Evolutionary conservation across 352 stramenopile genomes (phyloP), one percentile per base, ranked within the genome.

Genomic region (Phytopythium boreale): DNA sequence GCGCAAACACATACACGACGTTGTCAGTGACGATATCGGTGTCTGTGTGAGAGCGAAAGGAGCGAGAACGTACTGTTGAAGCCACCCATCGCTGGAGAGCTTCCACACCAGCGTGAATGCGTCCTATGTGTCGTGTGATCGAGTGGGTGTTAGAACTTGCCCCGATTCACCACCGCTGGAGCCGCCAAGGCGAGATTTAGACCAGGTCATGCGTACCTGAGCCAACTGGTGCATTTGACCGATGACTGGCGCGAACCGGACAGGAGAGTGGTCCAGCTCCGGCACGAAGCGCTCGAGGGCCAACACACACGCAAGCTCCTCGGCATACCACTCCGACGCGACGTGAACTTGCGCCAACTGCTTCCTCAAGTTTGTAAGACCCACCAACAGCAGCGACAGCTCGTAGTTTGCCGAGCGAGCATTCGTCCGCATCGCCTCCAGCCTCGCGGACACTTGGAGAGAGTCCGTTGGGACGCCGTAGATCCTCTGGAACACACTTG

Each of bases 331-430:
- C 4, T 1, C 50, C 36, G 27, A 64, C 37, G 56, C 67, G 10
- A 86, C 4, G 10, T 67, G 64, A 39, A 80, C 67, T 10, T 27
- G 55, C 4, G 14, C 29, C 5, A 66, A 50, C 24, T 64, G 63
- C 29, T 34, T 51, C 1, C 68, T 43, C 22, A 87, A 58, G 0
- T 66, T 56, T 17, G 71, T 58, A 10, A 90, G 69, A 0, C 65
- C 82, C 1, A 81, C 53, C 15, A 89, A 29, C 1, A 92, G 44
- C 24, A 93, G 68, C 11, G 72, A 70, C 19, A 92, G 37, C 39
- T 87, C 82, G 8, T 70, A 70, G 53, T 88, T 87, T 0, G 76
- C 72, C 1, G 76, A 67, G 1, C 77, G 56, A 20, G 75, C 59
- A 15, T 56, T 55, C 2, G 36, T 59, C 43, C 75, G 79, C 12